phyloP scores from a whole-genome alignment of 768 basidiomycete genomes.

The Mycena vulgaris region DNA sequence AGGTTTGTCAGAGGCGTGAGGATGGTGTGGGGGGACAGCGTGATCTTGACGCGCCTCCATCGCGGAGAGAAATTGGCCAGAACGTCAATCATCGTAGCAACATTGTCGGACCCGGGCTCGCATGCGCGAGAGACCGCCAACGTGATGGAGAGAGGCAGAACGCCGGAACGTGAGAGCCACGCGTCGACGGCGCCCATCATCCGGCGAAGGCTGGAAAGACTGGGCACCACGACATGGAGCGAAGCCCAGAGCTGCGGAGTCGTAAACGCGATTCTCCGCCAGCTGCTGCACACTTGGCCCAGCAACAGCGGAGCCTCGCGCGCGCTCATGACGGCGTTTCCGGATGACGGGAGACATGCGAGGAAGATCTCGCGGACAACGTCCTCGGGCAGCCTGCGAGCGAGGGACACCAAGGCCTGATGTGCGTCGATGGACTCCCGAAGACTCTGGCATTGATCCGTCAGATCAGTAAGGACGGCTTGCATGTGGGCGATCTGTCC shows the following conservation, averaged over 20 bases:
- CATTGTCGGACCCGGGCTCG: conserved; percentile 15
- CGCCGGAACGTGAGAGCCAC: conserved; percentile 23
- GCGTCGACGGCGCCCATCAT: conserved; percentile 2
- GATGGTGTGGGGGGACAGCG: conserved; percentile 22
- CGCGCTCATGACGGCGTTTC: conserved; percentile 23
- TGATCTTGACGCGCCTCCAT: conserved; percentile 21
- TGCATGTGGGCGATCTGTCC: conserved; percentile 13
- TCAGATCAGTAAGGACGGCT: too few species aligned
- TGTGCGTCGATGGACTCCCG: conserved; percentile 21
- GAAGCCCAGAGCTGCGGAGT: conserved; percentile 28
- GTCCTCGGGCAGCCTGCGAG: conserved; percentile 23
- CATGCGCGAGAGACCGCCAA: conserved; percentile 18
- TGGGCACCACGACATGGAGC: conserved; percentile 28
- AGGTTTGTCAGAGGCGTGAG: conserved; percentile 30
- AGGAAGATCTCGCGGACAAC: conserved; percentile 20
- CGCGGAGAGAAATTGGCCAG: conserved; percentile 9
- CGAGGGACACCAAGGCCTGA: conserved; percentile 19
- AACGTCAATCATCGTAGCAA: conserved; percentile 27
- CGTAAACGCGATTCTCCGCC: conserved; percentile 20
- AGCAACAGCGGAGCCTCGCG: conserved; percentile 28
- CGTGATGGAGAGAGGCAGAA: conserved; percentile 22
- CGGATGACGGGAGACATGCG: conserved; percentile 5
- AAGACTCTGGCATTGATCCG: conserved; percentile 4
- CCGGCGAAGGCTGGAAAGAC: neutral
- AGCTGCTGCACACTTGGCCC: conserved; percentile 17